Conservation (phyloP, 2,329 filamentous ascomycete species). For the Chaetomiaceae sp. region DNA sequence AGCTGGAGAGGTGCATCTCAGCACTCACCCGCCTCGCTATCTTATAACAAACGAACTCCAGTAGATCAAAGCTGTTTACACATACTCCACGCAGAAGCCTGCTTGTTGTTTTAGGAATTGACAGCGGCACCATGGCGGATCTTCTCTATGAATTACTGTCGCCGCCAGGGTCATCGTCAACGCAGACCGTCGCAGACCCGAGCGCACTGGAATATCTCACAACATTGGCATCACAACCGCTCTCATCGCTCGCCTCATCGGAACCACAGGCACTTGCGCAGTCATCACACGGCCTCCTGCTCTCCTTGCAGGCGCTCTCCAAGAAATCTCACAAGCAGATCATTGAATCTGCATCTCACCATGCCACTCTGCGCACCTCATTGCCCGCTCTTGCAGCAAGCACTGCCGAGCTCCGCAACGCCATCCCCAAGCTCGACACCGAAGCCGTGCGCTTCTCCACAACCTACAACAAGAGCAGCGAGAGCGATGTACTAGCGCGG, state of each 20-base stretch:
- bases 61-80: too few relatives aligned
- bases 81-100: too few relatives aligned
- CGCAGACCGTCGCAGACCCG: constrained; percentile 39
- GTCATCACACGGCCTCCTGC: constrained; percentile 70
- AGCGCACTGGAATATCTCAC: constrained; percentile 67
- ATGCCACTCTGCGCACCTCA: constrained; percentile 66
- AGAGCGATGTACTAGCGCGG: constrained; percentile 65
- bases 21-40: too few relatives aligned
- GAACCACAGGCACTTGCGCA: constrained; percentile 81
- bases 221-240: constrained; percentile 70
- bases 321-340: constrained; percentile 85
- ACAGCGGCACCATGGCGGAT: constrained; percentile 54
- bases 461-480: constrained; percentile 71
- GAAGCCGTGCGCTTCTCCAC: constrained; percentile 76
- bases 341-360: constrained; percentile 72
- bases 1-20: too few relatives aligned
- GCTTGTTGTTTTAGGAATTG: background rate
- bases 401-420: constrained; percentile 62
- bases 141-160: constrained; percentile 68
- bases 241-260: constrained; percentile 65
- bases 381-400: constrained; percentile 67
- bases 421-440: constrained; percentile 73
- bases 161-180: constrained; percentile 28
- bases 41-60: too few relatives aligned
- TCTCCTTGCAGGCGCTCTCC: constrained; percentile 81